Percentiles rank a stretch among this genome's conserved stretches.
Evolutionary conservation across 768 basidiomycete genomes (phyloP).

Genomic region (Fomitopsis serialis): DNA sequence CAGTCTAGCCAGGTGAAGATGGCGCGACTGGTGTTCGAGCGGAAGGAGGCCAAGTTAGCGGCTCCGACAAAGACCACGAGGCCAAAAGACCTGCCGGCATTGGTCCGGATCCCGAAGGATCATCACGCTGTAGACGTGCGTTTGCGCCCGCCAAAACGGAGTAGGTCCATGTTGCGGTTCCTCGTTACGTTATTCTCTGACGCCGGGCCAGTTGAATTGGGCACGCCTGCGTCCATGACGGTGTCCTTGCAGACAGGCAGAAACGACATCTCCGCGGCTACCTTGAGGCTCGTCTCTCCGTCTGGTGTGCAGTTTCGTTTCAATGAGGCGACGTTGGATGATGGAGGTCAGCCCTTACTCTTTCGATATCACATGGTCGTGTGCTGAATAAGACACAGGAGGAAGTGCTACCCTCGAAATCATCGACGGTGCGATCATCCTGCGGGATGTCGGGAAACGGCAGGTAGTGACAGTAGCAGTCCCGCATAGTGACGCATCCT

Average conservation of each 20-base stretch:
- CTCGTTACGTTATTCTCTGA: background rate
- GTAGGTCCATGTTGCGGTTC: constrained; percentile 14
- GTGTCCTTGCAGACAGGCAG: constrained; percentile 62
- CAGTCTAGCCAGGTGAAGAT: constrained; percentile 65
- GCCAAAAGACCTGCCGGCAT: constrained; percentile 28
- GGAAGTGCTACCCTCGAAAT: constrained; percentile 23
- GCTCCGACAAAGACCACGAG: constrained; percentile 18
- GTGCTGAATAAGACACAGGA: background rate
- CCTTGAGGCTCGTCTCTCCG: constrained; percentile 48
- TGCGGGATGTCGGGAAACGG: constrained; percentile 44
- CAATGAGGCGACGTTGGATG: constrained; percentile 34
- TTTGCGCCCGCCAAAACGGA: constrained; percentile 48
- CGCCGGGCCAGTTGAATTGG: constrained; percentile 53
- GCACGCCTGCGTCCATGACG: constrained; percentile 46
- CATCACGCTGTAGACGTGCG: constrained; percentile 56
- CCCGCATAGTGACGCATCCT: constrained; percentile 64
- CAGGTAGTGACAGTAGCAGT: constrained; percentile 44
- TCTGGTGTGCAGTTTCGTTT: constrained; percentile 46
- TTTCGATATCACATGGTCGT: background rate
- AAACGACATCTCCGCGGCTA: constrained; percentile 54
- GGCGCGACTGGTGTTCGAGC: constrained; percentile 62
- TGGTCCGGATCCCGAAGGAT: constrained; percentile 64
- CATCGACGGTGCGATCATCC: constrained; percentile 38
- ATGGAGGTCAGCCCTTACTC: constrained; percentile 24
- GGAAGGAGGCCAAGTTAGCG: constrained; percentile 37